Conservation (phyloP, 352 stramenopile genomes). For the Pythium vanterpoolii region DNA sequence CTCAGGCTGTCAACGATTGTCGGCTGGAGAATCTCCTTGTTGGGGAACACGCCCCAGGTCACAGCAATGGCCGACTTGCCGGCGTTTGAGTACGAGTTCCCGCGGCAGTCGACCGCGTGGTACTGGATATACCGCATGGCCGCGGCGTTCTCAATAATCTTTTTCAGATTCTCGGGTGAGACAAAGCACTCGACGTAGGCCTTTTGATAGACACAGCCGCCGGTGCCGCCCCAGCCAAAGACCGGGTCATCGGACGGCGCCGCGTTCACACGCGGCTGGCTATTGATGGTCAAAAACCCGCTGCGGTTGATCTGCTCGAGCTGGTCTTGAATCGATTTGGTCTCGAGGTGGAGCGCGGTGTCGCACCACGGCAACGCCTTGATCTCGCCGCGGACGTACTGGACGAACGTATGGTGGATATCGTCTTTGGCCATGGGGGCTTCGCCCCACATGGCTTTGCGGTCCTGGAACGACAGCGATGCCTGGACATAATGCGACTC, state of each 20-base stretch:
- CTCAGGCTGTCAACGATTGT: slow-evolving; percentile 98
- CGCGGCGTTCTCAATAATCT: slow-evolving; percentile 84
- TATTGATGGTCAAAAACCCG: slow-evolving; percentile 98
- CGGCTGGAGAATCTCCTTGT: slow-evolving; percentile 95
- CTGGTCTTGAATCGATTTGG: slow-evolving; percentile 79
- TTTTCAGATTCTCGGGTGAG: slow-evolving; percentile 90
- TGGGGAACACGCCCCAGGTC: slow-evolving; percentile 98
- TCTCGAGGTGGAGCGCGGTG: slow-evolving; percentile 93
- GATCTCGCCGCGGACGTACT: slow-evolving; percentile 96
- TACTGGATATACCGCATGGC: slow-evolving; percentile 87
- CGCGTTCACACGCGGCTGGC: slow-evolving; percentile 90
- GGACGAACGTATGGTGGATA: slow-evolving; percentile 95
- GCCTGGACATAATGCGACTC: slow-evolving; percentile 93
- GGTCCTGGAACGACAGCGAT: slow-evolving; percentile 54
- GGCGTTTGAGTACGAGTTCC: slow-evolving; percentile 90
- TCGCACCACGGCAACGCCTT: slow-evolving; percentile 97
- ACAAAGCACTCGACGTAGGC: slow-evolving; percentile 99
- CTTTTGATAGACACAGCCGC: slow-evolving; percentile 98
- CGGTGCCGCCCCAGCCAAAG: slow-evolving; percentile 96
- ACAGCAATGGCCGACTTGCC: slow-evolving; percentile 92
- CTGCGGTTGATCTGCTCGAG: slow-evolving; percentile 69
- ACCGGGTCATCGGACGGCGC: slow-evolving; percentile 86
- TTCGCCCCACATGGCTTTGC: slow-evolving; percentile 95
- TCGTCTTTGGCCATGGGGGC: slow-evolving; percentile 86
- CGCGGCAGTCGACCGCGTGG: slow-evolving; percentile 87